A percentile compares a stretch with the other conserved stretches of the same genome.
Evolutionary conservation across 1,139 yeast genomes (phyloP).

Genomic region (Geotrichum cucujoidarum): DNA sequence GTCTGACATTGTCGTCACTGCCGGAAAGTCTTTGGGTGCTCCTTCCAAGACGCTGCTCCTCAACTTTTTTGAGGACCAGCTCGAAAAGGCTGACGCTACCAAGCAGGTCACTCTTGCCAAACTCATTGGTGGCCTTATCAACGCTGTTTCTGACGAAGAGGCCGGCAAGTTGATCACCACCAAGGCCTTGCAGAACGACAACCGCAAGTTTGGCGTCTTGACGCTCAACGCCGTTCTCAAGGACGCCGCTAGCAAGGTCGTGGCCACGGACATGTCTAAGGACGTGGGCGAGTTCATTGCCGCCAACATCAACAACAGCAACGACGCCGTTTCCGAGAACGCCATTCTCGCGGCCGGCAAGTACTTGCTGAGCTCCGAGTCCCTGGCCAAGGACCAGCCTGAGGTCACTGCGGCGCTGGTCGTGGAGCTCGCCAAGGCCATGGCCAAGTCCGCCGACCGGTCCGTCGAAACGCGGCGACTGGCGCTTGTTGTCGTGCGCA

Average conservation of each 20-base stretch:
- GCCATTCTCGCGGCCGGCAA: slow-evolving; percentile 84
- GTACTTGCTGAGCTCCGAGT: slow-evolving; percentile 44
- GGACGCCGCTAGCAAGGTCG: slow-evolving; percentile 63
- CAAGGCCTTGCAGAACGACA: slow-evolving; percentile 50
- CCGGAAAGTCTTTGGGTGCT: slow-evolving; percentile 74
- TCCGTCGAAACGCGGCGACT: slow-evolving; percentile 80
- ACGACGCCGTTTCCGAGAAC: slow-evolving; percentile 65
- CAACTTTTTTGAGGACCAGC: slow-evolving; percentile 61
- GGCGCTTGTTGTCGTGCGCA: slow-evolving; percentile 69
- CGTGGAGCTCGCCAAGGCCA: slow-evolving; percentile 47
- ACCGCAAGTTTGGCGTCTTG: slow-evolving; percentile 60
- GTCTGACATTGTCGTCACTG: slow-evolving; percentile 73
- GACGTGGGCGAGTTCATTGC: slow-evolving; percentile 50
- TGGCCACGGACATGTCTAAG: slow-evolving; percentile 46
- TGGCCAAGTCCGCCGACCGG: slow-evolving; percentile 51
- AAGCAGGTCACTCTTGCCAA: slow-evolving; percentile 61
- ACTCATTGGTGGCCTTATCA: slow-evolving; percentile 71
- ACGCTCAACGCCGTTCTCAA: slow-evolving; percentile 76
- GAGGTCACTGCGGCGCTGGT: slow-evolving; percentile 38
- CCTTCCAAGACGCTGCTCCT: slow-evolving; percentile 64
- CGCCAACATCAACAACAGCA: slow-evolving; percentile 44
- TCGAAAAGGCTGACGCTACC: slow-evolving; percentile 19
- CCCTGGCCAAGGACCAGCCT: slow-evolving; percentile 20
- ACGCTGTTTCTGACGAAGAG: slow-evolving; percentile 60
- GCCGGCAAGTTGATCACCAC: slow-evolving; percentile 55